Base-by-base conservation (phyloP, 345 rosid genomes). In the Salix viminalis region DNA sequence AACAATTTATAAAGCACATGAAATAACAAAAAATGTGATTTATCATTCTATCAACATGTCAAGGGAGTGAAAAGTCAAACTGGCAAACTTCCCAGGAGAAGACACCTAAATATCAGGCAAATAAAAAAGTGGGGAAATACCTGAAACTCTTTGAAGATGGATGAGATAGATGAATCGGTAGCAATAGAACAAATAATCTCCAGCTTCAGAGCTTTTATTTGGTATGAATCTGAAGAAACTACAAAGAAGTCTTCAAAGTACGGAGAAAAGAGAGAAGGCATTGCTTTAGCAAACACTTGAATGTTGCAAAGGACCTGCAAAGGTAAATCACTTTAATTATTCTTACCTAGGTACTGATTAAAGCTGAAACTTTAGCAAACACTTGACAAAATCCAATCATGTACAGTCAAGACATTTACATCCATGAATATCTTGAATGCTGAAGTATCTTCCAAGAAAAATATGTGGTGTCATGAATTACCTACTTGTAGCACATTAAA, bases 281-380 rank as follows among this genome's bases (percentile, higher is more conserved):
- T 84, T 56, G 92, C 92, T 86, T 88, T 91, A 73, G 92, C 91
- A 86, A 93, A 93, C 77, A 91, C 92, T 80, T 89, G 91, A 79
- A 96, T 88, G 81, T 96, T 93, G 86, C 91, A 86, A 72, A 93
- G 97, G 80, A 91, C 97, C 98, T 93, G 93, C 71, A 84, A 16
- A 81, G 23, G 44, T n/a, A 73, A 37, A 50, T 28, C 41, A 66
- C 56, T 11, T 23, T 39, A 32, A 4, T 26, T 37, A 23, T 56
- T 60, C 61, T 56, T 41, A 70, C 23, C 21, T 18, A 2, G 66
- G 3, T 66, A 32, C 28, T 36, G 56, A 34, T 60, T 34, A 67
- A 75, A 67, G 24, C 8, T 67, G 30, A 54, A 54, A 67, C 7
- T 54, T 12, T 4, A 37, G 23, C 21, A 23, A 26, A 32, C 72